Evolutionary conservation across 2,329 filamentous ascomycete species (phyloP).

Genomic region (Colletotrichum cuscutae): DNA sequence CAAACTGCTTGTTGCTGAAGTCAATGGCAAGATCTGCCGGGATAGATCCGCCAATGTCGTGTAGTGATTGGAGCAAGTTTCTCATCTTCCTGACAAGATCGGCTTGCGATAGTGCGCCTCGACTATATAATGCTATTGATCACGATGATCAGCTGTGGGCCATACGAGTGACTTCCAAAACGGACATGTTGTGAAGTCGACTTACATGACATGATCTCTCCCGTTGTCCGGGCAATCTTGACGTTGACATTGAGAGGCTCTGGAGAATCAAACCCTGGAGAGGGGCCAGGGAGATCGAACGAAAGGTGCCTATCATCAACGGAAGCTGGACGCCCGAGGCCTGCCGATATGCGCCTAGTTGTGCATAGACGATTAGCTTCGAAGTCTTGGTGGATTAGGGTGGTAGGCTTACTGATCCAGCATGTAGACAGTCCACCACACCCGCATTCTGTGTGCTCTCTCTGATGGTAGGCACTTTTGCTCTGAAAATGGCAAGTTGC

Average conservation of each 20-base stretch:
- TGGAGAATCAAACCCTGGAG: constrained; percentile 40
- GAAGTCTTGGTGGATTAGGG: accelerated
- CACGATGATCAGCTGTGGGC: background rate
- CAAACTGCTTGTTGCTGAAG: constrained; percentile 36
- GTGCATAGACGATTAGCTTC: background rate
- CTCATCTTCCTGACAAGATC: constrained; percentile 42
- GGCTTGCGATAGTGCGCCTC: constrained; percentile 37
- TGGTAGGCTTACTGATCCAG: constrained; percentile 39
- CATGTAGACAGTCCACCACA: constrained; percentile 46
- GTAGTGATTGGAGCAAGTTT: constrained; percentile 31
- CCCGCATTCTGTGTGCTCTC: constrained; percentile 39
- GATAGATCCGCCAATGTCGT: constrained; percentile 41
- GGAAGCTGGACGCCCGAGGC: constrained; percentile 40
- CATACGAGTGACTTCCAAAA: background rate
- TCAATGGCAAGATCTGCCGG: constrained; percentile 38
- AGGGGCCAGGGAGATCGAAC: constrained; percentile 39
- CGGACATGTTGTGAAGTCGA: background rate
- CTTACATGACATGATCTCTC: constrained; percentile 43
- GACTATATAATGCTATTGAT: constrained; percentile 40
- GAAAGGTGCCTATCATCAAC: constrained; percentile 42
- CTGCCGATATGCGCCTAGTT: constrained; percentile 40
- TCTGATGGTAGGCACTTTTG: constrained; percentile 41
- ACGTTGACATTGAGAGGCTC: constrained; percentile 41
- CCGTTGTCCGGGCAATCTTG: constrained; percentile 40
- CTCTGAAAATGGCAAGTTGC: constrained; percentile 39